A percentile compares a stretch with the other conserved stretches of the same genome.
Conservation (phyloP, 495 filamentous ascomycete species). For the Penicillium lagena region DNA sequence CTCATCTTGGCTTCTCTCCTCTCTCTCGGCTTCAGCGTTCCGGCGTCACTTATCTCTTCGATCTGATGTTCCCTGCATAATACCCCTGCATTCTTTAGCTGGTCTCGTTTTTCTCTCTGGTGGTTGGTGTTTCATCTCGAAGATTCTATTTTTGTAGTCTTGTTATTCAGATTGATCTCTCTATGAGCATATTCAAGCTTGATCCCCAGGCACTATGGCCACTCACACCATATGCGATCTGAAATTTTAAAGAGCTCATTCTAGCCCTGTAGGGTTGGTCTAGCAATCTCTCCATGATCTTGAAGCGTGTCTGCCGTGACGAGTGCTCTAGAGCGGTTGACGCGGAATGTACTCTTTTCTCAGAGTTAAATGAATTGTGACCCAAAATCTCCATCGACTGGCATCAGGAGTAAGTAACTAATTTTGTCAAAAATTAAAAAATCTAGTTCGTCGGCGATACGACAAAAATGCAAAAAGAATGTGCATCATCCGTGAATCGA, state of each 20-base stretch:
- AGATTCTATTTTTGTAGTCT: background rate
- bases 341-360: no score
- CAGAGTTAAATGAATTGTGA: no score
- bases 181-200: no score
- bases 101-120: background rate
- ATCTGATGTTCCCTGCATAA: slow-evolving; percentile 27
- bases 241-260: no score
- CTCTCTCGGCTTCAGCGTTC: slow-evolving; percentile 10
- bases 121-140: background rate
- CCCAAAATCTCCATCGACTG: no score
- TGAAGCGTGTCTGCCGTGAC: no score
- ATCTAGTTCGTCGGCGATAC: background rate
- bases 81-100: slow-evolving; percentile 23
- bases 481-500: slow-evolving; percentile 54
- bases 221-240: no score
- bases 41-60: slow-evolving; percentile 11
- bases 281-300: no score
- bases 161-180: background rate
- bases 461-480: slow-evolving; percentile 31
- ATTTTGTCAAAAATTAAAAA: background rate
- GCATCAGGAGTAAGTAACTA: no score
- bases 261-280: no score
- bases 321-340: no score
- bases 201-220: no score
- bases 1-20: background rate